phyloP scores from a whole-genome alignment of 1,284 basidiomycete genomes.

The Heterobasidion irregulare region DNA sequence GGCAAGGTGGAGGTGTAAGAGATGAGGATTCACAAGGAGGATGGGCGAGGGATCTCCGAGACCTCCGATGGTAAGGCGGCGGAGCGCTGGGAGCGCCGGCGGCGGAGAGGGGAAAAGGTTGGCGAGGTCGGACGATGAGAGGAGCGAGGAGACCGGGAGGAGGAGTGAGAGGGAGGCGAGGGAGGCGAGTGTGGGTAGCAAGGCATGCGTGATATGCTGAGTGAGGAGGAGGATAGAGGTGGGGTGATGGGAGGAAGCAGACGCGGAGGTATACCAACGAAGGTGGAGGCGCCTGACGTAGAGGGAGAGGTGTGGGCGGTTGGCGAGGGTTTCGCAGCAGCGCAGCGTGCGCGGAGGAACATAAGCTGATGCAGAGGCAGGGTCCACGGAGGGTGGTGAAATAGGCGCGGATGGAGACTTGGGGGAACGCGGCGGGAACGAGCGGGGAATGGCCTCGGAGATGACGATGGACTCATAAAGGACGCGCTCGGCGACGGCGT shows the following conservation, averaged over 20 bases:
- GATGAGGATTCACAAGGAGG: constrained; percentile 8
- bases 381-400: not conserved
- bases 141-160: constrained; percentile 28
- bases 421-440: constrained; percentile 31
- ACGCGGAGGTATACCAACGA: constrained; percentile 35
- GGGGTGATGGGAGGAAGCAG: constrained; percentile 19
- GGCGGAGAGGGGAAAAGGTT: constrained; percentile 16
- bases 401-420: not conserved
- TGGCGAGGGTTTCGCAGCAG: constrained; percentile 45
- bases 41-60: constrained; percentile 23
- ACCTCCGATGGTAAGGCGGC: constrained; percentile 42
- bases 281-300: constrained; percentile 38
- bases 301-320: constrained; percentile 35
- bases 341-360: constrained; percentile 23
- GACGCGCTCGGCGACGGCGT: constrained; percentile 45
- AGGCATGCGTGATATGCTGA: constrained; percentile 22
- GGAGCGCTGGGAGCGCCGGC: constrained; percentile 27
- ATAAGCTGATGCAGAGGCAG: not conserved
- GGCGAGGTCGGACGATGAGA: constrained; percentile 17
- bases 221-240: constrained; percentile 21
- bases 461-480: constrained; percentile 47
- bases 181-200: constrained; percentile 29
- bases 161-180: constrained; percentile 51
- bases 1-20: constrained; percentile 38
- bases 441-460: constrained; percentile 34